Evolutionary conservation across 805 yeast species (phyloP).

Genomic region (Candida nitratophila): DNA sequence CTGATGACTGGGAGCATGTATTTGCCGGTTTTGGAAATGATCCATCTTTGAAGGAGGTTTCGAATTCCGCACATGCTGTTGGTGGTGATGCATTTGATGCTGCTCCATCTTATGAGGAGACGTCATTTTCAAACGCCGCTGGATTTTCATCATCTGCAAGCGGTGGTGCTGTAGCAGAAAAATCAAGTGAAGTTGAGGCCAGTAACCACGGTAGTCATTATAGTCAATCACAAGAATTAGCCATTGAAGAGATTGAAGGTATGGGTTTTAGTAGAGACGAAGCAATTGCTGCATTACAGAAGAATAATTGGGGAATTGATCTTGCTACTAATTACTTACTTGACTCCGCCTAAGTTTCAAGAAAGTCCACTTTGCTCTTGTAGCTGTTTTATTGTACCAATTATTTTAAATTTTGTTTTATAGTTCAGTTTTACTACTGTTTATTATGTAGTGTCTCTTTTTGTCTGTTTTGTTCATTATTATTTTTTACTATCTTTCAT

Average conservation of each 20-base stretch:
- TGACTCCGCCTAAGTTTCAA: slow-evolving; percentile 54
- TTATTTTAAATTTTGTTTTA: too few relatives aligned
- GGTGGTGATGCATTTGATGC: slow-evolving; percentile 10
- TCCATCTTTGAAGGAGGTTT: slow-evolving; percentile 15
- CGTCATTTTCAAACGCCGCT: neutral
- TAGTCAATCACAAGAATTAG: slow-evolving; percentile 30
- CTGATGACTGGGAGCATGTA: slow-evolving; percentile 90
- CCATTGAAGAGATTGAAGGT: slow-evolving; percentile 72
- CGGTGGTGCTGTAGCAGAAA: neutral
- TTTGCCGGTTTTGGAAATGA: slow-evolving; percentile 82
- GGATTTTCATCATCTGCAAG: neutral
- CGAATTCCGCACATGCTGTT: slow-evolving; percentile 6
- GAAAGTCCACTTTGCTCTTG: too few relatives aligned
- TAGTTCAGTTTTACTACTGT: too few relatives aligned
- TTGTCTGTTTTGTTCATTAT: too few relatives aligned
- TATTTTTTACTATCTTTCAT: too few relatives aligned
- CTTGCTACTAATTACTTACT: slow-evolving; percentile 82
- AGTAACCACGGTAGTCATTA: neutral
- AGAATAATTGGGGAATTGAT: slow-evolving; percentile 67
- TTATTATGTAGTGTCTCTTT: too few relatives aligned
- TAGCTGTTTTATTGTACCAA: neutral
- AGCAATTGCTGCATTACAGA: slow-evolving; percentile 61
- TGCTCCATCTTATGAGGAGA: slow-evolving; percentile 1
- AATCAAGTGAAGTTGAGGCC: neutral
- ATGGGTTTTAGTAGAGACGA: slow-evolving; percentile 79